Base-by-base conservation (phyloP, 225 moss, liverwort and hornwort species). In the Pseudoscleropodium purum region DNA sequence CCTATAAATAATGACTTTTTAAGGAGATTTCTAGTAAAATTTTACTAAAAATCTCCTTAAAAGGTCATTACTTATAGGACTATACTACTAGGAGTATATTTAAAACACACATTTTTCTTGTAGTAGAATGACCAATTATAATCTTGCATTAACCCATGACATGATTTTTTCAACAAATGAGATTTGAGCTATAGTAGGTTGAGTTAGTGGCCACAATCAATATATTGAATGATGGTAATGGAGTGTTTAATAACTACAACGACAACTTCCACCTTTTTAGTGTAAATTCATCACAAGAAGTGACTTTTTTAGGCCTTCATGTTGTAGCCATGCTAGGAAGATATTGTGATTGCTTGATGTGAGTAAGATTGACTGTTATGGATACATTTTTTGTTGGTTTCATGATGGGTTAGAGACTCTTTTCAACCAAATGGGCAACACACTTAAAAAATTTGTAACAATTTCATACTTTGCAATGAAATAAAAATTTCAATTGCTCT, bases 241-340 rank as follows among this genome's bases (percentile, higher is more conserved):
- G 2, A 45, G 10, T 45, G 16, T 30, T 45, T 10, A 29, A 0
- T 29, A 3, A 73, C 0, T 73, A 0, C 10, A 29, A 2, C 3
- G 45, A 1, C 3, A 74, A 18, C 10, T 29, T 43, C 6, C 1
- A 73, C 16, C 41, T 43, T 16, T 10, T 16, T 29, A 29, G 5
- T 5, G 3, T 73, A 27, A 17, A 43, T 43, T 73, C 10, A 24
- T n/a, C 0, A 39, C 1, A 41, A 0, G 3, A 43, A 73, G 14
- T 15, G 4, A 15, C 9, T 43, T 41, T 15, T 73, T 27, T 9
- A 39, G 9, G 43, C 16, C 9, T 25, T 41, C 26, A 41, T 15
- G 2, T 41, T 43, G 43, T 43, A 8, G 3, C 16, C 9, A 73
- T 73, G 3, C 5, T 43, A 9, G 0, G 6, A 16, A 73, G n/a